These are phyloP conservation scores for Pichia sp. DNA, from an alignment of 1,139 yeast genomes.

Conservation along the genomic window DNA sequence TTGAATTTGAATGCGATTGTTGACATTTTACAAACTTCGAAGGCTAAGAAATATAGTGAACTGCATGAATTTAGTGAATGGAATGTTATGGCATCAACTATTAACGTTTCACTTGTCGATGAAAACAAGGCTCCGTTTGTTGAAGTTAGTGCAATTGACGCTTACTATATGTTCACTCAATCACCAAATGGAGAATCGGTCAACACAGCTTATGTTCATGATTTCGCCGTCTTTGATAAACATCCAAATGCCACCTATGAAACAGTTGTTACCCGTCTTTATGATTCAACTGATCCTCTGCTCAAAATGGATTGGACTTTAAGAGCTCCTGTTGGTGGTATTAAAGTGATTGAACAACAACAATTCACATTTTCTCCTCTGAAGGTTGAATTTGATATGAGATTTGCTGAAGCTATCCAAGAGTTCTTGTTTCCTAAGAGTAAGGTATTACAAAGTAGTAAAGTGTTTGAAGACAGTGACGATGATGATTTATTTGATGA, in stretches of 20 bases:
- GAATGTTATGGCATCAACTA: constrained; percentile 46
- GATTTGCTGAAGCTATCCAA: constrained; percentile 60
- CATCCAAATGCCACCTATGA: constrained; percentile 26
- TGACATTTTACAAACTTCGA: constrained; percentile 45
- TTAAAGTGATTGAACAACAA: constrained; percentile 58
- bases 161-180: constrained; percentile 40
- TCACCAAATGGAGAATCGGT: constrained; percentile 46
- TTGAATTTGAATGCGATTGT: constrained; percentile 65
- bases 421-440: constrained; percentile 43
- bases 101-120: constrained; percentile 48
- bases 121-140: constrained; percentile 43
- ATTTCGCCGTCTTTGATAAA: constrained; percentile 28
- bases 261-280: constrained; percentile 25
- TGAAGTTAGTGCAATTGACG: constrained; percentile 46
- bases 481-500: constrained; percentile 26
- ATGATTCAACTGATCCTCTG: constrained; percentile 45
- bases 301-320: constrained; percentile 67
- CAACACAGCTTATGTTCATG: constrained; percentile 38
- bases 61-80: constrained; percentile 38
- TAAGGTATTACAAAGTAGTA: constrained; percentile 24
- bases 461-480: constrained; percentile 13
- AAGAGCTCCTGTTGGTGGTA: constrained; percentile 85
- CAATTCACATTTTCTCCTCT: constrained; percentile 59
- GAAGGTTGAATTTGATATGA: constrained; percentile 69
- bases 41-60: constrained; percentile 37